Evolutionary conservation across 78 protist genomes (phyloP).

Genomic region (Anaeramoeba flamelloides): DNA sequence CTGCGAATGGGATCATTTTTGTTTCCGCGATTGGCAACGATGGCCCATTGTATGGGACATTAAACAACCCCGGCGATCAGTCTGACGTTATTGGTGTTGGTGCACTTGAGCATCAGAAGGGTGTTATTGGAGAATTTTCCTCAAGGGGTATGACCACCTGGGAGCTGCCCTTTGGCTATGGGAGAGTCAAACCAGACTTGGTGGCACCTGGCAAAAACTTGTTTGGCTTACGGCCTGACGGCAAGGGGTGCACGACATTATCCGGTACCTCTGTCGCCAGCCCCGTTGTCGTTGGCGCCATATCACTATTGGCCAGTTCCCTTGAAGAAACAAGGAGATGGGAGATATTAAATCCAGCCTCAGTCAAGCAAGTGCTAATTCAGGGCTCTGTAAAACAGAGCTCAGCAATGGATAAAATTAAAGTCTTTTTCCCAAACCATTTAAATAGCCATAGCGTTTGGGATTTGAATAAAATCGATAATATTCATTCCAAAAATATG

Average conservation of each 20-base stretch:
- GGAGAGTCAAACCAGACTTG: conserved; percentile 83
- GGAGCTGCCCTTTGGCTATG: conserved; percentile 81
- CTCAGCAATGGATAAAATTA: too few relatives aligned
- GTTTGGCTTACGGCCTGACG: too few relatives aligned
- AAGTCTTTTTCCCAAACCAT: too few relatives aligned
- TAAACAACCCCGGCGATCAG: conserved; percentile 83
- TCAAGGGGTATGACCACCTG: conserved; percentile 70
- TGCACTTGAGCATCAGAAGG: conserved; percentile 21
- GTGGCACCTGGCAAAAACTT: conserved; percentile 54
- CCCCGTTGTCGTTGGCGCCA: conserved; percentile 80
- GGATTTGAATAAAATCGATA: too few relatives aligned
- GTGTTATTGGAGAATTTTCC: too few relatives aligned
- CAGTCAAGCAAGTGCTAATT: conserved; percentile 45
- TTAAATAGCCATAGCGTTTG: too few relatives aligned
- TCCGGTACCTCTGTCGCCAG: conserved; percentile 75
- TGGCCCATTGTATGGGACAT: conserved; percentile 32
- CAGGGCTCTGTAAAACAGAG: too few relatives aligned
- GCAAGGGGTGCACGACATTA: conserved; percentile 35
- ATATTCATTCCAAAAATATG: too few relatives aligned
- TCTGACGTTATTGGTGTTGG: conserved; percentile 91
- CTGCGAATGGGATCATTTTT: conserved; percentile 58
- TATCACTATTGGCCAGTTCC: conserved; percentile 22
- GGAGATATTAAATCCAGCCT: conserved; percentile 48
- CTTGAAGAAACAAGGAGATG: too few relatives aligned
- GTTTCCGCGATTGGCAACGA: too few relatives aligned